phyloP scores from a whole-genome alignment of 495 filamentous ascomycete species.

The Podospora conica region DNA sequence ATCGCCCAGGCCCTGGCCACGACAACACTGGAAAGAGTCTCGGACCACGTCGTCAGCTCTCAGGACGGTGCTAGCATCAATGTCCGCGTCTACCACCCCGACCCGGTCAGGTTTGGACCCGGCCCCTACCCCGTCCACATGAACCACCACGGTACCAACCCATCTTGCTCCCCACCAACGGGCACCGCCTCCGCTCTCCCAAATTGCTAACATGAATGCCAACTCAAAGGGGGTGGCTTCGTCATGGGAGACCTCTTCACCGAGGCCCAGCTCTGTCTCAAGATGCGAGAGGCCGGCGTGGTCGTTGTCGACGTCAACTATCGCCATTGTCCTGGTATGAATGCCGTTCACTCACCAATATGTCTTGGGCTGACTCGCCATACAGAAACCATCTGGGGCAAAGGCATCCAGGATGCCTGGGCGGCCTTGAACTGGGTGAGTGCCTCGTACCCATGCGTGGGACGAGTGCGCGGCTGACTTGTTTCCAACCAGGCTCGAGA shows the following conservation, averaged over 20 bases:
- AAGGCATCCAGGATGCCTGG: slow-evolving; percentile 43
- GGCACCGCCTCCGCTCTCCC: not conserved
- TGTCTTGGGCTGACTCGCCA: not conserved
- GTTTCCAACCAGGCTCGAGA: slow-evolving; percentile 21
- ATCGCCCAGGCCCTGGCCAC: slow-evolving; percentile 34
- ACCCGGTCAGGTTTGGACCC: slow-evolving; percentile 26
- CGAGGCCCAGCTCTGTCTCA: slow-evolving; percentile 40
- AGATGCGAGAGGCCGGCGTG: slow-evolving; percentile 37
- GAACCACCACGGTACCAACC: slow-evolving; percentile 41
- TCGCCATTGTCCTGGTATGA: slow-evolving; percentile 40
- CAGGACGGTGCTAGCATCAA: slow-evolving; percentile 38
- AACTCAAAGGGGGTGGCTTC: slow-evolving; percentile 33
- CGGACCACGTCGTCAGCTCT: slow-evolving; percentile 32
- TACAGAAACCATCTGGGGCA: slow-evolving; percentile 40
- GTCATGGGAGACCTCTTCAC: slow-evolving; percentile 42
- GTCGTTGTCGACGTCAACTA: slow-evolving; percentile 48
- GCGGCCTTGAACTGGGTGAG: slow-evolving; percentile 37
- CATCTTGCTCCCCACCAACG: not conserved
- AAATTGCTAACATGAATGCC: not conserved
- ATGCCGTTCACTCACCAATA: not conserved
- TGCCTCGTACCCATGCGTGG: slow-evolving; percentile 1
- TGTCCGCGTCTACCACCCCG: slow-evolving; percentile 42
- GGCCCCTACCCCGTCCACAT: slow-evolving; percentile 45
- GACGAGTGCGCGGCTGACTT: not conserved
- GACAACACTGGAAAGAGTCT: slow-evolving; percentile 30